Percentiles rank a stretch among this genome's conserved stretches.
phyloP scores from a whole-genome alignment of 2,329 filamentous ascomycete genomes.

The Plectosphaerella plurivora region DNA sequence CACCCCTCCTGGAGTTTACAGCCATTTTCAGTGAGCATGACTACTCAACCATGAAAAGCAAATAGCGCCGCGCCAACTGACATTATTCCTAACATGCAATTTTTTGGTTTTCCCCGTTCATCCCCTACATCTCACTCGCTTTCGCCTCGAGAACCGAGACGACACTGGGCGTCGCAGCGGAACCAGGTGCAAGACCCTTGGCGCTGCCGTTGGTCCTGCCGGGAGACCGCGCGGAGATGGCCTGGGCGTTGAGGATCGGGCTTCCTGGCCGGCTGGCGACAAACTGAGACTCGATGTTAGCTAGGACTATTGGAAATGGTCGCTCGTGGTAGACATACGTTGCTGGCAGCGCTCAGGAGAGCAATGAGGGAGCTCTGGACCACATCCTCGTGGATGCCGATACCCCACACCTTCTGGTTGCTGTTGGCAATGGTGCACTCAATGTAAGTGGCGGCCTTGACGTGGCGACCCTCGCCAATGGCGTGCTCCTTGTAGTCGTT shows the following conservation, averaged over 20 bases:
- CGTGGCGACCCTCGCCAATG: constrained; percentile 73
- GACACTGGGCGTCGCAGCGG: constrained; percentile 19
- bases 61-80: too few relatives aligned
- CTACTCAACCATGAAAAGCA: too few relatives aligned
- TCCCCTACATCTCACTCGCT: constrained; percentile 26
- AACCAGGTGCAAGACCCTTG: constrained; percentile 16
- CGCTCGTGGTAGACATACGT: constrained; percentile 55
- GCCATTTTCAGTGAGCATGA: too few relatives aligned
- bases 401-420: constrained; percentile 77
- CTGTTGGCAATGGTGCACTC: constrained; percentile 71
- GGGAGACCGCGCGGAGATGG: constrained; percentile 10
- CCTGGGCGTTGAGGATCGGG: constrained; percentile 55
- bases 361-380: constrained; percentile 86
- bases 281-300: constrained; percentile 49
- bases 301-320: constrained; percentile 6
- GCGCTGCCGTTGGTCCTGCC: constrained; percentile 9
- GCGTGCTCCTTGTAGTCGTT: constrained; percentile 96
- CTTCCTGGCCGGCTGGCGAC: constrained; percentile 65
- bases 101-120: not conserved
- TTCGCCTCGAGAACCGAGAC: constrained; percentile 33
- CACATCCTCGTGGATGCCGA: constrained; percentile 89
- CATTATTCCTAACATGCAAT: too few relatives aligned
- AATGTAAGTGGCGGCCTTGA: constrained; percentile 94
- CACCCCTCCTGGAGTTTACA: too few relatives aligned
- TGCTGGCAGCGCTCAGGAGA: constrained; percentile 77